Evolutionary conservation across 1,139 yeast genomes (phyloP).

Genomic region (Chernovozyma sophiae-reginae): DNA sequence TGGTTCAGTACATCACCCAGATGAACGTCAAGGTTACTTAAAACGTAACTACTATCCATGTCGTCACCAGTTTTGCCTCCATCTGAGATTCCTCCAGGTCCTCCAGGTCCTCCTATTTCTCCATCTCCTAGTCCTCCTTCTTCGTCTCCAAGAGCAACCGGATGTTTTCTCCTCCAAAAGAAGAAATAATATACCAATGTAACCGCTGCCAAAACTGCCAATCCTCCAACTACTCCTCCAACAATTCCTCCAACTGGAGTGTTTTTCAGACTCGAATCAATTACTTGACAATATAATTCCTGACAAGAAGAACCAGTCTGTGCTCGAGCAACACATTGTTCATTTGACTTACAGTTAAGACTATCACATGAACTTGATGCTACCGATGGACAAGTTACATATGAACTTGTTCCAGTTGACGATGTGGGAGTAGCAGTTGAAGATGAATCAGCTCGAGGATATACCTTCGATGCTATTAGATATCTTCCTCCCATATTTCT

Average conservation of each 20-base stretch:
- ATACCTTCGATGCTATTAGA: background rate
- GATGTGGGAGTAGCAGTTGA: conserved; percentile 1
- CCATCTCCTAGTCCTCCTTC: conserved; percentile 12
- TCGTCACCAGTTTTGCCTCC: conserved; percentile 18
- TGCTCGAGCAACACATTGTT: conserved; percentile 48
- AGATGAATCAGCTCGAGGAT: background rate
- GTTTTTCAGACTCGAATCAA: conserved; percentile 8
- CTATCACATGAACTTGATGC: conserved; percentile 3
- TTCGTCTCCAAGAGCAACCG: conserved; percentile 11
- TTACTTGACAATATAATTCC: conserved; percentile 43
- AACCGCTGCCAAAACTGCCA: conserved; percentile 32
- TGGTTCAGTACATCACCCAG: conserved; percentile 8
- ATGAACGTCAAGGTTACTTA: conserved; percentile 7
- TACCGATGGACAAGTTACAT: conserved; percentile 40
- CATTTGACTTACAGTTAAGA: conserved; percentile 40
- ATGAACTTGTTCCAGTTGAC: background rate
- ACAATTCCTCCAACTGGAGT: conserved; percentile 53
- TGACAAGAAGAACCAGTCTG: conserved; percentile 60
- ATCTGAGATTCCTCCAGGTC: conserved; percentile 8
- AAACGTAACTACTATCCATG: conserved; percentile 17
- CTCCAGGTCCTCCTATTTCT: conserved; percentile 14
- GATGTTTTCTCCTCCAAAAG: conserved; percentile 26
- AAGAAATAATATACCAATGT: conserved; percentile 31
- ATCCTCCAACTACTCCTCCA: conserved; percentile 61
- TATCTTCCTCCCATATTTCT: background rate